These are phyloP conservation scores for Tricladium varicosporioides DNA, from an alignment of 2,329 filamentous ascomycete genomes.

Conservation along the genomic window DNA sequence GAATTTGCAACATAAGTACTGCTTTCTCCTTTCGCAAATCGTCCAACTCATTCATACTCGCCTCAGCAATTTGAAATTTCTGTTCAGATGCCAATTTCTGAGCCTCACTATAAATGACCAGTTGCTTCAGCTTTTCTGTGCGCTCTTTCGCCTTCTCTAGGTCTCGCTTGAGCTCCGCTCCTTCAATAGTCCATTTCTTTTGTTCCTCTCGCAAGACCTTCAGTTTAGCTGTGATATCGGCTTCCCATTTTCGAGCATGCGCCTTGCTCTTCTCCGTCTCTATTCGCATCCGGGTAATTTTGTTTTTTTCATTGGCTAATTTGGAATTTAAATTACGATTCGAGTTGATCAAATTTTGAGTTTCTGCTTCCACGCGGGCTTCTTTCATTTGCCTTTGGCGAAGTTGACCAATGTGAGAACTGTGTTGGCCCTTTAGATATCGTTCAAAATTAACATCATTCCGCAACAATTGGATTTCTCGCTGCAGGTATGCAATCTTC, in stretches of 20 bases:
- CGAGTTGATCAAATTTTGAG: constrained; percentile 74
- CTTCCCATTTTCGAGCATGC: constrained; percentile 76
- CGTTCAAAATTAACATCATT: constrained; percentile 83
- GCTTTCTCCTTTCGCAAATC: constrained; percentile 57
- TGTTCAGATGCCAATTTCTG: constrained; percentile 64
- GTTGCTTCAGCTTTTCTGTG: constrained; percentile 59
- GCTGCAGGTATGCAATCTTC: constrained; percentile 57
- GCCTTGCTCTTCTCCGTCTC: constrained; percentile 71
- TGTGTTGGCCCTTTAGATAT: constrained; percentile 80
- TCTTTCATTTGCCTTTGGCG: constrained; percentile 73
- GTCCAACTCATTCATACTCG: constrained; percentile 59
- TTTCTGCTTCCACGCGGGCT: constrained; percentile 77
- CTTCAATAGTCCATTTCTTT: constrained; percentile 60
- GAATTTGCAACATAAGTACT: constrained; percentile 58
- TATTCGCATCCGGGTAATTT: constrained; percentile 67
- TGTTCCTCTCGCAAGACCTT: constrained; percentile 67
- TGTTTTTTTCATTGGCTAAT: constrained; percentile 69
- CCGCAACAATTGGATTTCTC: constrained; percentile 71
- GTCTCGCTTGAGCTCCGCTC: constrained; percentile 55
- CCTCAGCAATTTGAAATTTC: constrained; percentile 60
- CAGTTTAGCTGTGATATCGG: constrained; percentile 65
- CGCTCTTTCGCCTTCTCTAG: constrained; percentile 58
- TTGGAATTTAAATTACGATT: constrained; percentile 73
- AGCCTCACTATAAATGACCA: constrained; percentile 68
- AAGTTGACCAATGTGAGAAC: constrained; percentile 76